Conservation (phyloP, 495 filamentous ascomycete genomes). For the Trichoderma orchidacearum region DNA sequence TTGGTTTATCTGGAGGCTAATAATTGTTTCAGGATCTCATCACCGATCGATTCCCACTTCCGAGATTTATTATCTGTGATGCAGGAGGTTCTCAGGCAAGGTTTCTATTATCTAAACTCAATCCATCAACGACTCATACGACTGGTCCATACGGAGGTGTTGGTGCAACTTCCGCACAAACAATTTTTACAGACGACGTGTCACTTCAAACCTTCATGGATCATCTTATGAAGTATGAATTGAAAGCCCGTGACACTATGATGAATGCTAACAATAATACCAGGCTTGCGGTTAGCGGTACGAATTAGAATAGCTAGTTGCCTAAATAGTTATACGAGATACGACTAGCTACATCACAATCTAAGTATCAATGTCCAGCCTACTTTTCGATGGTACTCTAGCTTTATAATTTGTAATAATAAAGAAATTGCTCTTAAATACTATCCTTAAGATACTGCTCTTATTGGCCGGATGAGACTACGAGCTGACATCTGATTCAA, state of each 20-base stretch:
- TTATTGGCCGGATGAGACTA: too few species aligned
- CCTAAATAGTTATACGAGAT: neutral
- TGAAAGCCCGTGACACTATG: neutral
- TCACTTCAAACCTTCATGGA: constrained; percentile 99
- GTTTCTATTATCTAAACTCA: constrained; percentile 94
- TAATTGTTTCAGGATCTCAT: constrained; percentile 77
- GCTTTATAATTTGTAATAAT: too few species aligned
- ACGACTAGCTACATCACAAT: too few species aligned
- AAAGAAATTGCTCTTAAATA: too few species aligned
- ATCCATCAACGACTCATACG: constrained; percentile 97
- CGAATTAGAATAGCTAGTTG: constrained; percentile 20
- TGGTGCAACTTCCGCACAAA: constrained; percentile 77
- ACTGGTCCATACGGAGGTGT: constrained; percentile 83
- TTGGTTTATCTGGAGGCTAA: neutral
- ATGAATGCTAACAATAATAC: constrained; percentile 3
- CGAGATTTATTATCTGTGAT: constrained; percentile 97
- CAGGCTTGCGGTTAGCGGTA: constrained; percentile 41
- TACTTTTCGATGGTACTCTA: too few species aligned
- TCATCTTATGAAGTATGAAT: constrained; percentile 91
- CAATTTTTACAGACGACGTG: constrained; percentile 98
- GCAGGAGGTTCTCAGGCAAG: constrained; percentile 95
- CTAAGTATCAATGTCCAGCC: too few species aligned
- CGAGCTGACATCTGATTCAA: too few species aligned
- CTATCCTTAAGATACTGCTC: too few species aligned
- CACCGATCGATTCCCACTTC: constrained; percentile 91